phyloP scores from a whole-genome alignment of 495 filamentous ascomycete genomes.

The Trypethelium eluteriae region DNA sequence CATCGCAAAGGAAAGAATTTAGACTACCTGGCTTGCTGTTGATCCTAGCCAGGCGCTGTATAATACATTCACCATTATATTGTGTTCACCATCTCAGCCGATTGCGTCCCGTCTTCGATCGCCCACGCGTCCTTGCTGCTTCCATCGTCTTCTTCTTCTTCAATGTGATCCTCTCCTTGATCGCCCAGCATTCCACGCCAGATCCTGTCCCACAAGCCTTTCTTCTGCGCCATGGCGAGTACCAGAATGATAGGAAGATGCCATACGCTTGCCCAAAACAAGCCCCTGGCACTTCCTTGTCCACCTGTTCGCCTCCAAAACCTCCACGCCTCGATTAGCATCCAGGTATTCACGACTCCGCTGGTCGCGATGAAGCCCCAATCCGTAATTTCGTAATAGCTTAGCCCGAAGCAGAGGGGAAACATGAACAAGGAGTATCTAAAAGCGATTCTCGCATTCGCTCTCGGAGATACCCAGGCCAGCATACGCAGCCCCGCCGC shows the following conservation, averaged over 20 bases:
- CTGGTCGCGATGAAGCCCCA: constrained; percentile 78
- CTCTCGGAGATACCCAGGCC: constrained; percentile 73
- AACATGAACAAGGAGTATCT: constrained; percentile 82
- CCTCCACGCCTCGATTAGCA: constrained; percentile 67
- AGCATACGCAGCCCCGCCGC: constrained; percentile 87
- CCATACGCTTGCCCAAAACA: constrained; percentile 99
- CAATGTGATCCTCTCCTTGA: constrained; percentile 36
- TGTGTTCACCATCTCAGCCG: background rate
- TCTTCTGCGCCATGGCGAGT: constrained; percentile 87
- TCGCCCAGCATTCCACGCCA: constrained; percentile 59
- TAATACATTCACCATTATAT: constrained; percentile 8
- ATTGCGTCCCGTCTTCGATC: background rate
- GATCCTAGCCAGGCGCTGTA: constrained; percentile 5
- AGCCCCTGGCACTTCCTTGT: constrained; percentile 69
- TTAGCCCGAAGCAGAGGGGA: constrained; percentile 77
- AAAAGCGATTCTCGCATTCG: constrained; percentile 77
- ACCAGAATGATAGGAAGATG: constrained; percentile 87
- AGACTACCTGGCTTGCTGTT: constrained; percentile 8
- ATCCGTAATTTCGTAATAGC: constrained; percentile 76
- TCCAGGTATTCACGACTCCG: constrained; percentile 75
- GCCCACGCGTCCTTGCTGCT: background rate
- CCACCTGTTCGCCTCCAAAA: constrained; percentile 76
- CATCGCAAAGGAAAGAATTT: background rate
- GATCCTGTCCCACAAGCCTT: constrained; percentile 81
- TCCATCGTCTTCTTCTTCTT: constrained; percentile 38